Evolutionary conservation across 768 basidiomycete species (phyloP), one percentile per base, ranked within the genome.

Genomic region (Podaxis rugospora): DNA sequence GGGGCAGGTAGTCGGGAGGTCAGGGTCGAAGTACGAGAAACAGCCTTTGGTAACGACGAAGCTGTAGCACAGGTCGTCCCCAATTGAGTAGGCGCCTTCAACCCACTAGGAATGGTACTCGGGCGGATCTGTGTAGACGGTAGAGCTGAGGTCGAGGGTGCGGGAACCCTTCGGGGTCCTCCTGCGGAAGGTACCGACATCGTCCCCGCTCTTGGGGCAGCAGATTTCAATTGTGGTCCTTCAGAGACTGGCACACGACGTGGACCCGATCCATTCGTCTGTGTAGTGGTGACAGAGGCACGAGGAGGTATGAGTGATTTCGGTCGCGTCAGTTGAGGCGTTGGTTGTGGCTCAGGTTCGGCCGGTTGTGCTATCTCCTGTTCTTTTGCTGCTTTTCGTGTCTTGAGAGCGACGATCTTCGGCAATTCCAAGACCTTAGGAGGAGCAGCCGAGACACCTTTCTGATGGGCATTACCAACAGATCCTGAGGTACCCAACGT

Each of bases 221-320:
- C 55, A 37, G 64, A 25, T 54, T 55, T 64, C 16, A 62, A 56
- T 55, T 67, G 70, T 25, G 68, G 64, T 13, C 68, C 71, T 47
- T 72, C 73, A 57, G 69, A 68, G 32, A 70, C 61, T 47, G 71
- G 62, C 1, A 74, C 71, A 25, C 74, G 70, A 52, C 72, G 70
- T 49, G 74, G 69, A 10, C 73, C 72, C 49, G 51, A 59, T 36
- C 39, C 62, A 27, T 18, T 18, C 23, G 18, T 27, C 35, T 46
- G 62, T 21, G 51, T 32, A 18, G 39, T 13, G 7, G 61, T 5
- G 25, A 56, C 16, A 18, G 56, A 25, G 10, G 55, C 16, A 27
- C 55, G 61, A 18, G 40, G 54, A 5, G 55, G 51, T 51, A 51
- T 32, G 18, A 57, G 36, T 23, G 55, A 44, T n/a, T 37, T 62